These are phyloP conservation scores for Carex scoparia DNA, from an alignment of 176 grass and related monocot genomes.

Conservation along the genomic window DNA sequence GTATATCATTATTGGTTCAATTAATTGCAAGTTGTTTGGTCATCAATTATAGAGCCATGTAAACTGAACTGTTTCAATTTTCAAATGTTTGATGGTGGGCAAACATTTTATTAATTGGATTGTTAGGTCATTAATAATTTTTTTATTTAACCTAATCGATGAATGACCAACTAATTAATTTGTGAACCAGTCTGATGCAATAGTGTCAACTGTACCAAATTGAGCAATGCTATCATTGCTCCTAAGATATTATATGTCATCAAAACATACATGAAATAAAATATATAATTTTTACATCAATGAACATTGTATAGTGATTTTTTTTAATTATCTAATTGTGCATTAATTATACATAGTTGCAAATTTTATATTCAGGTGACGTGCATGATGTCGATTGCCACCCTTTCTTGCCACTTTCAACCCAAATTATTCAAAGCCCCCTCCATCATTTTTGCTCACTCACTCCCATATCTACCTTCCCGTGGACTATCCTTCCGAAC, in stretches of 20 bases:
- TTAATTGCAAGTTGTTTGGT: neutral
- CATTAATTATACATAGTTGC: neutral
- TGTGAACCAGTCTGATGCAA: neutral
- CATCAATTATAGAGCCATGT: neutral
- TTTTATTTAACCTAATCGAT: neutral
- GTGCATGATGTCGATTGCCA: neutral
- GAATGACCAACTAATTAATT: neutral
- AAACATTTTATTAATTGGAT: neutral
- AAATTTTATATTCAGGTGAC: neutral
- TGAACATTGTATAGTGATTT: neutral
- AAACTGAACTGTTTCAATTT: neutral
- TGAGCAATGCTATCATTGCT: neutral
- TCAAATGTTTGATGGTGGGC: neutral
- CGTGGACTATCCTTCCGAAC: constrained; percentile 22
- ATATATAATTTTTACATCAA: neutral
- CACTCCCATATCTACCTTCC: neutral
- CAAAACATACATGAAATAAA: neutral
- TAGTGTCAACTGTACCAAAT: neutral
- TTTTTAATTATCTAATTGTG: neutral
- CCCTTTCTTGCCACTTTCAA: neutral
- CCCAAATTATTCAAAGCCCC: neutral
- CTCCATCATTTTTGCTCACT: neutral
- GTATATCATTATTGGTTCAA: neutral
- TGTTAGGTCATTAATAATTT: neutral
- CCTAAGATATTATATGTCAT: neutral